Percentiles rank a stretch among this genome's conserved stretches.
Evolutionary conservation across 1,139 yeast species (phyloP).

Genomic region (Nakaseomyces glabratus): DNA sequence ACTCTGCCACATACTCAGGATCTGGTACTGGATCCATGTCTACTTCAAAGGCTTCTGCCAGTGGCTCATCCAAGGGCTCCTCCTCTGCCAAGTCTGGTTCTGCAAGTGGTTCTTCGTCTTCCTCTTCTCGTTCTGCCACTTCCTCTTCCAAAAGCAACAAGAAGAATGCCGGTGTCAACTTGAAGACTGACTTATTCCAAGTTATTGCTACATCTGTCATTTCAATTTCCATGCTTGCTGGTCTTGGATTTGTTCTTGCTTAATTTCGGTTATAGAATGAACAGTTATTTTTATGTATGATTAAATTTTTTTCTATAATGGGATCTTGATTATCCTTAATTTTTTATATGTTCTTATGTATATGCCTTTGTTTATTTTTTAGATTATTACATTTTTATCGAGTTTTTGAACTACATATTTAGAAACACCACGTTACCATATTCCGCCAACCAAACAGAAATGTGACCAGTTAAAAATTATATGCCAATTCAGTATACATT

Average conservation of each 20-base stretch:
- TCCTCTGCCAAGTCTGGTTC: constrained; percentile 12
- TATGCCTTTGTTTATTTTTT: no score
- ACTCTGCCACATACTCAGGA: constrained; percentile 32
- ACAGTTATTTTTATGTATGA: no score
- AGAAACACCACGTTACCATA: no score
- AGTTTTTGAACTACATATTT: no score
- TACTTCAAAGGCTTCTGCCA: constrained; percentile 16
- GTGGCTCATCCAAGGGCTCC: constrained; percentile 11
- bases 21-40: constrained; percentile 26
- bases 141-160: constrained; percentile 26
- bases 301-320: no score
- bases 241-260: constrained; percentile 53
- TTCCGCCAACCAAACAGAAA: no score
- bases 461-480: no score
- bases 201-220: constrained; percentile 65
- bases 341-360: no score
- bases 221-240: constrained; percentile 53
- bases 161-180: constrained; percentile 23
- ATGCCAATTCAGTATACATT: no score
- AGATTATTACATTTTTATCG: no score
- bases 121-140: constrained; percentile 11
- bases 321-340: no score
- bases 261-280: no score
- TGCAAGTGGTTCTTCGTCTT: constrained; percentile 10
- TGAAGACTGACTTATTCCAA: constrained; percentile 54